Percentiles rank a stretch among this genome's conserved stretches.
These are phyloP conservation scores for Adansonia rubrostipa DNA, from an alignment of 441 rosid species.

Conservation along the genomic window DNA sequence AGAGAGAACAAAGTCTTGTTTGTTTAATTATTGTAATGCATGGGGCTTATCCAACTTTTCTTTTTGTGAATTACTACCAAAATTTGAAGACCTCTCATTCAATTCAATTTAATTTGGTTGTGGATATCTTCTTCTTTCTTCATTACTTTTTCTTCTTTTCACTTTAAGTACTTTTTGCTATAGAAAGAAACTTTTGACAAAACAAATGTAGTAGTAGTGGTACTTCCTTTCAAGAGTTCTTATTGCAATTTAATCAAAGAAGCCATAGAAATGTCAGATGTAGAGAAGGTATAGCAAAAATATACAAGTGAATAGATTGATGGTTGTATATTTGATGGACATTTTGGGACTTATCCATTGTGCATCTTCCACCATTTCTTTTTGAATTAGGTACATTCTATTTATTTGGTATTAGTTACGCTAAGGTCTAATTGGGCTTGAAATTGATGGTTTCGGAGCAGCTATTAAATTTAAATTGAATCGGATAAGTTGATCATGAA, in stretches of 20 bases:
- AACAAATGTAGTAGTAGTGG: not conserved
- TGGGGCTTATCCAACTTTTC: conserved; percentile 25
- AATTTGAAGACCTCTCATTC: conserved; percentile 2
- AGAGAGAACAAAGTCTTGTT: conserved; percentile 33
- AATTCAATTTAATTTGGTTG: conserved; percentile 1
- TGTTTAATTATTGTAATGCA: conserved; percentile 22
- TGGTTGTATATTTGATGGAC: not conserved
- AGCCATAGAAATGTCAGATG: not conserved
- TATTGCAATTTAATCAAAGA: not conserved
- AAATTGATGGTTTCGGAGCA: too few species aligned
- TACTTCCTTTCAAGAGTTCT: not conserved
- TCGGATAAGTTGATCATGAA: too few species aligned
- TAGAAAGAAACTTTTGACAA: not conserved
- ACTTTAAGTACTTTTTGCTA: not conserved
- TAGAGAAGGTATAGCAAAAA: not conserved
- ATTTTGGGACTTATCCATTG: not conserved
- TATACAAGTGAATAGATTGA: not conserved
- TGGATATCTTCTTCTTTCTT: conserved; percentile 5
- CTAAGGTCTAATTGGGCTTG: too few species aligned
- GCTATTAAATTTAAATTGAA: too few species aligned
- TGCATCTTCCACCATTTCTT: not conserved
- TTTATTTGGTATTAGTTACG: too few species aligned
- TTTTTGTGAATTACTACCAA: not conserved
- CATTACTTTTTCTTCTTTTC: not conserved
- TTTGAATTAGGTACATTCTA: too few species aligned